Evolutionary conservation across 1,284 basidiomycete species (phyloP).

Genomic region (Trichosporon sp.): DNA sequence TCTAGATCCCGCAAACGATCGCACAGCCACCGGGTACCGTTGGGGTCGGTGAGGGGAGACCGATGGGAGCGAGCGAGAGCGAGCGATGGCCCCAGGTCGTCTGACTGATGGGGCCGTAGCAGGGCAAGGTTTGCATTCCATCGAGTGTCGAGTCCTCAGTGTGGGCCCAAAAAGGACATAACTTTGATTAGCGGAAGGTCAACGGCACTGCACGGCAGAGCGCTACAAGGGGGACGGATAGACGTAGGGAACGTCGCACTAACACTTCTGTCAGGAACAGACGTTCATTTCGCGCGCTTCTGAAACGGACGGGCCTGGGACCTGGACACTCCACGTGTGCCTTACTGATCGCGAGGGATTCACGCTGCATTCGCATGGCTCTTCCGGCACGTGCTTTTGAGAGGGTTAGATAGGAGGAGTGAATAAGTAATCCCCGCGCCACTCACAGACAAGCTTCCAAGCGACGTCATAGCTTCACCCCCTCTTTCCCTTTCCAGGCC

Average conservation of each 20-base stretch:
- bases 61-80: no score
- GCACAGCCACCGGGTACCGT: no score
- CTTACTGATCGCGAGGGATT: no score
- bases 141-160: no score
- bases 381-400: background rate
- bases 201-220: no score
- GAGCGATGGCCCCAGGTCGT: background rate
- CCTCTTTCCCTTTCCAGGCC: background rate
- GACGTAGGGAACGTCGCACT: background rate
- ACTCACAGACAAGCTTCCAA: background rate
- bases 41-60: no score
- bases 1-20: background rate
- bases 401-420: no score
- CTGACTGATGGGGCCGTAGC: background rate
- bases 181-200: background rate
- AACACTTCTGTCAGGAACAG: background rate
- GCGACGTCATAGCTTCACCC: background rate
- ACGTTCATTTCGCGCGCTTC: background rate
- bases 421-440: no score
- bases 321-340: background rate
- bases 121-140: no score
- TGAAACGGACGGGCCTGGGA: conserved; percentile 3
- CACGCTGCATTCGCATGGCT: no score
- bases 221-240: no score
- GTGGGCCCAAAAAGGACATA: background rate